Percentiles rank a stretch among this genome's conserved stretches.
These are phyloP conservation scores for Alternaria brassicae DNA, from an alignment of 2,329 filamentous ascomycete genomes.

Conservation along the genomic window DNA sequence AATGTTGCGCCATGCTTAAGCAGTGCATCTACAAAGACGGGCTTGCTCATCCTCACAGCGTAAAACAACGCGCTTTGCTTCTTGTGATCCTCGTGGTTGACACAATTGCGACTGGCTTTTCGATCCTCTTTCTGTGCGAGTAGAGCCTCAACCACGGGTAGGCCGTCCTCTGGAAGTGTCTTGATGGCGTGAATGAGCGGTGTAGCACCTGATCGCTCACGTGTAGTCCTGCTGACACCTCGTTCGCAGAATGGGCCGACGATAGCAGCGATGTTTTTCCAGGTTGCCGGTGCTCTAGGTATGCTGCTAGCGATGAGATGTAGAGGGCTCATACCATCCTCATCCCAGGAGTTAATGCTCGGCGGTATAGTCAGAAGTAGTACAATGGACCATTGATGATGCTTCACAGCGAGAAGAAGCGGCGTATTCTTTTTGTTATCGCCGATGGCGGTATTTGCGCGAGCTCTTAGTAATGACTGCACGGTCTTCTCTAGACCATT, in stretches of 20 bases:
- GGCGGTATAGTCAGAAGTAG: slow-evolving; percentile 37
- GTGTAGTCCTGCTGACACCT: slow-evolving; percentile 43
- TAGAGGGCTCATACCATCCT: slow-evolving; percentile 41
- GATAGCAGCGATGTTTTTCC: slow-evolving; percentile 38
- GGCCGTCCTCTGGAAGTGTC: slow-evolving; percentile 37
- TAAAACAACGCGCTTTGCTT: slow-evolving; percentile 38
- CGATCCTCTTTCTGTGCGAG: slow-evolving; percentile 27
- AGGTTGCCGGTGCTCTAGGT: slow-evolving; percentile 31
- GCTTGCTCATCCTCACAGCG: slow-evolving; percentile 36
- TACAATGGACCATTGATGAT: slow-evolving; percentile 40
- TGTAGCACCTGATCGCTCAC: slow-evolving; percentile 43
- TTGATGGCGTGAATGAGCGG: slow-evolving; percentile 45
- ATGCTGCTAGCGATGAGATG: slow-evolving; percentile 38
- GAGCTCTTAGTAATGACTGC: slow-evolving; percentile 31
- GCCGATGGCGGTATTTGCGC: slow-evolving; percentile 30
- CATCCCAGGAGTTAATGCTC: slow-evolving; percentile 43
- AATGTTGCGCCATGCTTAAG: slow-evolving; percentile 40
- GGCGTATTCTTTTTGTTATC: slow-evolving; percentile 38
- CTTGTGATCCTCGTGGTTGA: slow-evolving; percentile 43
- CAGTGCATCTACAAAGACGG: slow-evolving; percentile 33
- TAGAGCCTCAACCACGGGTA: slow-evolving; percentile 37
- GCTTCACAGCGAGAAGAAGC: slow-evolving; percentile 38
- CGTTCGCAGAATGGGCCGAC: slow-evolving; percentile 38
- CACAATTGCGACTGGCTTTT: slow-evolving; percentile 36
- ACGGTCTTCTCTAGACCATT: slow-evolving; percentile 34